Evolutionary conservation across 2,329 filamentous ascomycete species (phyloP).

Genomic region (Phialophora macrospora): DNA sequence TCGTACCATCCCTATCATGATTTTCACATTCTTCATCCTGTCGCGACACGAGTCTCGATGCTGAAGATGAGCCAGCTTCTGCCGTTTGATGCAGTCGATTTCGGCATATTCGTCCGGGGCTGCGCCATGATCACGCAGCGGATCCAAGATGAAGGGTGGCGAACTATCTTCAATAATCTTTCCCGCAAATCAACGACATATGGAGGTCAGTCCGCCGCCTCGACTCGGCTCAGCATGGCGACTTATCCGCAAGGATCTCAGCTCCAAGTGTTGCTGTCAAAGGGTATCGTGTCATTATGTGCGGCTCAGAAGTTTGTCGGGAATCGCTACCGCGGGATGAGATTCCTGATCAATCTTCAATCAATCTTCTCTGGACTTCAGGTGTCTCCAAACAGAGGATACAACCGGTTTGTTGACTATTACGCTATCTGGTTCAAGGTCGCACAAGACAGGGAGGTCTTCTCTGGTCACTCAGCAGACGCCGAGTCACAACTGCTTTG

Average conservation of each 20-base stretch:
- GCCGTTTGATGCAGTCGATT: conserved; percentile 40
- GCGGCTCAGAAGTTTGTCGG: conserved; percentile 4
- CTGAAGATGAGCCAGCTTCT: conserved; percentile 21
- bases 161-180: conserved; percentile 20
- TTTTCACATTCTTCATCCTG: too few relatives aligned
- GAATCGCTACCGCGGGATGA: background rate
- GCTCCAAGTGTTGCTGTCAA: conserved; percentile 36
- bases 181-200: background rate
- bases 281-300: conserved; percentile 7
- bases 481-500: conserved; percentile 49
- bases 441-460: conserved; percentile 47
- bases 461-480: conserved; percentile 50
- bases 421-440: conserved; percentile 47
- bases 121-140: conserved; percentile 43
- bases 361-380: conserved; percentile 32
- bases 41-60: too few relatives aligned
- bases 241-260: conserved; percentile 12
- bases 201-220: background rate
- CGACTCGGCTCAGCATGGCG: background rate
- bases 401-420: conserved; percentile 48
- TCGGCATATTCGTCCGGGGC: conserved; percentile 42
- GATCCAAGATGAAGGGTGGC: conserved; percentile 35
- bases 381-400: conserved; percentile 40
- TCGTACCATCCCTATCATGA: too few relatives aligned
- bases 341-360: conserved; percentile 33